Evolutionary conservation across 108 stramenopile species (phyloP).

Genomic region (Heterococcus sp.): DNA sequence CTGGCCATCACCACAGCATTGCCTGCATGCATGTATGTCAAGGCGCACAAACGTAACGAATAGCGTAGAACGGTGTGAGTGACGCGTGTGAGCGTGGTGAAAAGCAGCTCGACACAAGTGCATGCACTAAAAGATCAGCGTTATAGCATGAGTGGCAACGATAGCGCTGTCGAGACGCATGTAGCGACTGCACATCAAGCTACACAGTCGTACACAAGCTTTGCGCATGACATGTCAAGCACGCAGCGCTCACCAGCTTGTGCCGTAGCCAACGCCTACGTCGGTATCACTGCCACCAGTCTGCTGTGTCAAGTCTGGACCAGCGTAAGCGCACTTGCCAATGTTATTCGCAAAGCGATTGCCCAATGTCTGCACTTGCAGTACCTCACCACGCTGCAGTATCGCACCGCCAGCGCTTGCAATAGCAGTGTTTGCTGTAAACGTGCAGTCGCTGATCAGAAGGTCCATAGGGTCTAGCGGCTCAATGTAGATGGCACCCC

Average conservation of each 20-base stretch:
- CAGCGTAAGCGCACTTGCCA: background rate
- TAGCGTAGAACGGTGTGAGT: too few relatives aligned
- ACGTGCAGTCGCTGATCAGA: background rate
- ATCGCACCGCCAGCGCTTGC: background rate
- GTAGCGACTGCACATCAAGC: background rate
- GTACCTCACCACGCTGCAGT: background rate
- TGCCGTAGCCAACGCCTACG: background rate
- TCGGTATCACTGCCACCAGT: background rate
- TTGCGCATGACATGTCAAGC: too few relatives aligned
- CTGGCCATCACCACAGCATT: background rate
- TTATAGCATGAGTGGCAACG: background rate
- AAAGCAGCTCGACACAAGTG: too few relatives aligned
- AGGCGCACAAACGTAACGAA: background rate
- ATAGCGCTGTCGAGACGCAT: background rate
- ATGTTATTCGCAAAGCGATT: background rate
- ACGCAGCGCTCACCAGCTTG: background rate
- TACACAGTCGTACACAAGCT: background rate
- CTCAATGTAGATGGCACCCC: background rate
- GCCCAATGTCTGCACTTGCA: background rate
- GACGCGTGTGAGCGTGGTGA: too few relatives aligned
- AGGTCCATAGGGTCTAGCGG: background rate
- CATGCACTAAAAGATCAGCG: background rate
- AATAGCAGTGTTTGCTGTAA: background rate
- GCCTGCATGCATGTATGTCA: background rate
- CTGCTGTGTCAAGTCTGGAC: background rate